Percentiles rank a stretch among this genome's conserved stretches.
Conservation (phyloP, 805 yeast species). For the Kockiozyma suomiensis region DNA sequence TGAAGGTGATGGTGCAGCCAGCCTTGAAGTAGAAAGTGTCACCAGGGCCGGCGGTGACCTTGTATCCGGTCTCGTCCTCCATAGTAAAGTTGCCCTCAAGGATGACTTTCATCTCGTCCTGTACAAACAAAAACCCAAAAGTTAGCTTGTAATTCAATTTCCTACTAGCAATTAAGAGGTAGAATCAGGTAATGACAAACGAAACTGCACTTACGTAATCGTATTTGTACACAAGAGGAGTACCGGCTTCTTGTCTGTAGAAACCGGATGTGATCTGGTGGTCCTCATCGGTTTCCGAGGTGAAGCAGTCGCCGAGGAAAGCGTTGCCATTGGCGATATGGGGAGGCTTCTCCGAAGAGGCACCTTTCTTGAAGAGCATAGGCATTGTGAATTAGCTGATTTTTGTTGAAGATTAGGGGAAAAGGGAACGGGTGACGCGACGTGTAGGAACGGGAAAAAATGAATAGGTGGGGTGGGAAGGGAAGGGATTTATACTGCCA, state of each 20-base stretch:
- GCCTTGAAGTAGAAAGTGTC: constrained; percentile 68
- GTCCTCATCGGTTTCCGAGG: constrained; percentile 62
- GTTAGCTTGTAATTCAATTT: too few species aligned
- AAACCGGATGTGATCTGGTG: constrained; percentile 67
- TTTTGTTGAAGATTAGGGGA: not conserved
- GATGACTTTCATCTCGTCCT: constrained; percentile 71
- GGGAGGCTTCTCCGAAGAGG: constrained; percentile 50
- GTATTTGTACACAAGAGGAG: constrained; percentile 67
- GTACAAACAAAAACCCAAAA: too few species aligned
- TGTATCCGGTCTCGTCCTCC: constrained; percentile 64
- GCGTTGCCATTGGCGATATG: constrained; percentile 65
- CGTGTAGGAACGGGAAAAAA: not conserved
- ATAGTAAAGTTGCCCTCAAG: constrained; percentile 68
- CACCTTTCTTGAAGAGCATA: constrained; percentile 31
- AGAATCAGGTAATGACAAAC: not conserved
- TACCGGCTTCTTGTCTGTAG: constrained; percentile 69
- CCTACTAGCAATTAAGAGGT: too few species aligned
- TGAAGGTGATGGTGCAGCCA: constrained; percentile 68
- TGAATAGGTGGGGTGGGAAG: not conserved
- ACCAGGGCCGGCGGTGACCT: constrained; percentile 61
- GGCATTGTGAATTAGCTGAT: constrained; percentile 35
- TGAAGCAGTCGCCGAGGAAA: constrained; percentile 66
- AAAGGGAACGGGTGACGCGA: not conserved
- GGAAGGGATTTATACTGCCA: not conserved
- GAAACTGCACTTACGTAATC: constrained; percentile 39